Evolutionary conservation across 2,329 filamentous ascomycete species (phyloP).

Genomic region (Ampelomyces quisqualis): DNA sequence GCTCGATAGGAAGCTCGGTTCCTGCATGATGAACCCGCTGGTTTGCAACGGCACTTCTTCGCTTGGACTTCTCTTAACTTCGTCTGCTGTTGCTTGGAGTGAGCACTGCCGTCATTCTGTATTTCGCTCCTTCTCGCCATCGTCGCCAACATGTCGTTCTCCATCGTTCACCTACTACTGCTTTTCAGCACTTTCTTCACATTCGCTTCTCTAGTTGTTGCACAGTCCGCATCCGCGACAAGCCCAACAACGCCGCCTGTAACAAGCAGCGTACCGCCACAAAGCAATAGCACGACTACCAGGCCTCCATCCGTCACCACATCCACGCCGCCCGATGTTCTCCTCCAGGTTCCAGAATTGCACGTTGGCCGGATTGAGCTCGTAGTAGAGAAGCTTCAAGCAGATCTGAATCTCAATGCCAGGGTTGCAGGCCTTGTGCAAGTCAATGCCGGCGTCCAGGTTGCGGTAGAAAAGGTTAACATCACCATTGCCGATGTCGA

Average conservation of each 20-base stretch:
- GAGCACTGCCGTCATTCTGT: conserved; percentile 11
- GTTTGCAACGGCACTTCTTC: conserved; percentile 15
- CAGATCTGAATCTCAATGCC: conserved; percentile 62
- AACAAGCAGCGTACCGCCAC: conserved; percentile 24
- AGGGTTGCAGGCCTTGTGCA: conserved; percentile 60
- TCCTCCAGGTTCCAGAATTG: conserved; percentile 59
- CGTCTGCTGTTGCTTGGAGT: conserved; percentile 16
- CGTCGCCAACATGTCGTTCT: conserved; percentile 37
- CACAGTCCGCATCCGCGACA: conserved; percentile 32
- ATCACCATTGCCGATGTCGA: conserved; percentile 63
- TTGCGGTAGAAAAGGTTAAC: conserved; percentile 55
- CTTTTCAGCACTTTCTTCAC: conserved; percentile 32
- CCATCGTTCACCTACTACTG: conserved; percentile 38
- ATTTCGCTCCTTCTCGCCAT: conserved; percentile 14
- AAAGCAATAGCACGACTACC: conserved; percentile 20
- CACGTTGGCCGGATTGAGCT: conserved; percentile 62
- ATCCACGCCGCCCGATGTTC: conserved; percentile 55
- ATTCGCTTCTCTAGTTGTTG: conserved; percentile 29
- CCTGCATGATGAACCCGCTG: conserved; percentile 18
- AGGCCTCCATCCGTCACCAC: conserved; percentile 27
- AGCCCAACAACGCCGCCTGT: conserved; percentile 30
- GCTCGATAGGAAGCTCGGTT: conserved; percentile 26
- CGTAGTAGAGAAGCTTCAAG: conserved; percentile 59
- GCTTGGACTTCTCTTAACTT: conserved; percentile 19
- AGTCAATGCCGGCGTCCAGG: conserved; percentile 53